Base-by-base conservation (phyloP, 768 basidiomycete genomes). In the Lactifluus echinatus region DNA sequence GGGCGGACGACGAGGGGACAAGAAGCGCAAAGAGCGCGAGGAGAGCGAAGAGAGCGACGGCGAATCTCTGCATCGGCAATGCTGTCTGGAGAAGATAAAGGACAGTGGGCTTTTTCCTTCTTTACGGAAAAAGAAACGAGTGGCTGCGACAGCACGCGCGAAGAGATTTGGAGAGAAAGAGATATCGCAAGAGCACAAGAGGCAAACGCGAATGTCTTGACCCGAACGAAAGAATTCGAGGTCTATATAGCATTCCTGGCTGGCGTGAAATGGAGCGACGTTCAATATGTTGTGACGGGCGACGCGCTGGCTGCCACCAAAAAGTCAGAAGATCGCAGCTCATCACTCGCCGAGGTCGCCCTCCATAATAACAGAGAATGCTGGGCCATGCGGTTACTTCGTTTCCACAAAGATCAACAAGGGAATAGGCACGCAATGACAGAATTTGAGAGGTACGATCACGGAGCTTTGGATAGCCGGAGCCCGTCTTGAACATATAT, bases 51-150 rank as follows among this genome's bases (percentile, higher is more conserved):
- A 57, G 34, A 36, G 42, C 29, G 37, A 57, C 4, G 23, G 45
- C 19, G 37, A 52, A 29, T 36, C 19, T 57, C 43, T 45, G 42
- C 49, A 57, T 57, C 50, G n/a, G n/a, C n/a, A n/a, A 21, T 34
- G 28, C 4, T 14, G 31, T 2, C 12, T 34, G 14, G 12, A 15
- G 47, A 34, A 31, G 21, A 34, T 14, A 12, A 48, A 48, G 47
- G 47, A 48, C 47, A 34, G 47, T 48, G 21, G 47, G 29, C 2
- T 19, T 5, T 31, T 19, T 40, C n/a, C n/a, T n/a, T n/a, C n/a
- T n/a, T n/a, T n/a, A n/a, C 39, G 19, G 46, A 8, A 33, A 33
- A 10, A 21, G 6, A 31, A 48, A 34, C n/a, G 47, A 31, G 7
- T 14, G 45, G 31, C 28, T 42, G 33, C 33, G 31, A 47, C 29